These are phyloP conservation scores for Termitomyces sp. DNA, from an alignment of 768 basidiomycete genomes.

Conservation along the genomic window DNA sequence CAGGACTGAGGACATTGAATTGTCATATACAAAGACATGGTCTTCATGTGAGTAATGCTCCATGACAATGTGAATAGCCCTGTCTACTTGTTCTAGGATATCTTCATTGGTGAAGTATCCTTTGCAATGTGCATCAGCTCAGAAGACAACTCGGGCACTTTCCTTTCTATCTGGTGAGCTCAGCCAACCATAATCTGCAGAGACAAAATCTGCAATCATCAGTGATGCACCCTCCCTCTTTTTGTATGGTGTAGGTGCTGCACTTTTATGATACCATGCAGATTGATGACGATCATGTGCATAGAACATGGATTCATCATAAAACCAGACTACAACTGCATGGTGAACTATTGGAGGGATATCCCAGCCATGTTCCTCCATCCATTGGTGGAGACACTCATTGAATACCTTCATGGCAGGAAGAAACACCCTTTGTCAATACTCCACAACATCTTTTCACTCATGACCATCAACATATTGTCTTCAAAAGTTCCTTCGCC, in stretches of 20 bases:
- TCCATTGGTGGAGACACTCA: background rate
- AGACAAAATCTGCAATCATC: slow-evolving; percentile 17
- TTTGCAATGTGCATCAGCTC: slow-evolving; percentile 16
- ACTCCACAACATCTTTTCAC: slow-evolving; percentile 20
- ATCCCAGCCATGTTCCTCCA: slow-evolving; percentile 8
- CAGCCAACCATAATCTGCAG: slow-evolving; percentile 23
- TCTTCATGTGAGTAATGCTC: slow-evolving; percentile 18
- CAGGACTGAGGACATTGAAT: slow-evolving; percentile 8
- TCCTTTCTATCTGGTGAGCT: slow-evolving; percentile 16
- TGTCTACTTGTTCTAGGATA: slow-evolving; percentile 17
- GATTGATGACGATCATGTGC: slow-evolving; percentile 21
- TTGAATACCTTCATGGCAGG: slow-evolving; percentile 8
- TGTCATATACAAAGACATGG: slow-evolving; percentile 19
- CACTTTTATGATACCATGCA: slow-evolving; percentile 19
- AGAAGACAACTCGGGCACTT: slow-evolving; percentile 15
- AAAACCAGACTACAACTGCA: too few relatives aligned
- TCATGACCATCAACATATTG: slow-evolving; percentile 27
- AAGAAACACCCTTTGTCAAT: slow-evolving; percentile 19
- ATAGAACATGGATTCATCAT: slow-evolving; percentile 25
- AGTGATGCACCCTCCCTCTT: slow-evolving; percentile 28
- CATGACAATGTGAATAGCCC: slow-evolving; percentile 19
- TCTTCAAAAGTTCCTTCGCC: slow-evolving; percentile 11
- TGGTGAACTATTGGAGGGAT: slow-evolving; percentile 4
- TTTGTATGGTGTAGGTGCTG: slow-evolving; percentile 14
- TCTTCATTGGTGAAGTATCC: slow-evolving; percentile 20